Percentiles rank a stretch among this genome's conserved stretches.
Conservation (phyloP, 495 filamentous ascomycete genomes). For the Podospora anserina region DNA sequence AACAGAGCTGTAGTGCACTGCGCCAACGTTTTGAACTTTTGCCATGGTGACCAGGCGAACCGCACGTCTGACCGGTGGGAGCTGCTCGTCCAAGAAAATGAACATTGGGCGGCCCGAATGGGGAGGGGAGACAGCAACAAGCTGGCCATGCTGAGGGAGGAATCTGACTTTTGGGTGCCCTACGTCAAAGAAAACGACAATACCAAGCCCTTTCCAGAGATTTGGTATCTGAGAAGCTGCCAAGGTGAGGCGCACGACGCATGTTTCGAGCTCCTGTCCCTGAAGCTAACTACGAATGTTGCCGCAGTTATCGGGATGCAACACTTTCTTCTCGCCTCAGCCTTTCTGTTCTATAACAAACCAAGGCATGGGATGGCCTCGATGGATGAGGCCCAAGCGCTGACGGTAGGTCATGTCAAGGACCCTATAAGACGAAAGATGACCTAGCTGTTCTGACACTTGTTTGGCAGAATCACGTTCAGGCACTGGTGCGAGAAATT, state of each 20-base stretch:
- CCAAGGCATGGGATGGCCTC: background rate
- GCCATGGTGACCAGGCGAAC: conserved; percentile 34
- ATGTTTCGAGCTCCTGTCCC: conserved; percentile 1
- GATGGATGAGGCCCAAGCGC: background rate
- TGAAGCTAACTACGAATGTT: background rate
- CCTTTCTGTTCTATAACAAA: conserved; percentile 38
- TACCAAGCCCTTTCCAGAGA: conserved; percentile 39
- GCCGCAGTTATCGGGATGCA: conserved; percentile 49
- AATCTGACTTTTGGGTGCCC: conserved; percentile 4
- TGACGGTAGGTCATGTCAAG: background rate
- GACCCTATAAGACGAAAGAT: background rate
- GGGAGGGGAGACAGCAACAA: background rate
- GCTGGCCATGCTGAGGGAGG: background rate
- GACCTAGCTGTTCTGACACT: background rate
- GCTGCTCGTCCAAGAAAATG: conserved; percentile 31
- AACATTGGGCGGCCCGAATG: conserved; percentile 8
- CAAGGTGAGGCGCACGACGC: conserved; percentile 36
- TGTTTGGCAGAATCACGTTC: conserved; percentile 37
- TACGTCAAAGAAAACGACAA: conserved; percentile 1
- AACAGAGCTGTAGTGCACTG: conserved; percentile 53
- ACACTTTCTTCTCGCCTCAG: conserved; percentile 50
- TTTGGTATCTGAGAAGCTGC: conserved; percentile 48
- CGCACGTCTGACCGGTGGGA: conserved; percentile 3
- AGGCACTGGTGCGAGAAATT: conserved; percentile 42
- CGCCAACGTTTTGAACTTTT: conserved; percentile 53